Percentiles rank a stretch among this genome's conserved stretches.
These are phyloP conservation scores for Solanum piurae DNA, from an alignment of 257 asterid species.

Conservation along the genomic window DNA sequence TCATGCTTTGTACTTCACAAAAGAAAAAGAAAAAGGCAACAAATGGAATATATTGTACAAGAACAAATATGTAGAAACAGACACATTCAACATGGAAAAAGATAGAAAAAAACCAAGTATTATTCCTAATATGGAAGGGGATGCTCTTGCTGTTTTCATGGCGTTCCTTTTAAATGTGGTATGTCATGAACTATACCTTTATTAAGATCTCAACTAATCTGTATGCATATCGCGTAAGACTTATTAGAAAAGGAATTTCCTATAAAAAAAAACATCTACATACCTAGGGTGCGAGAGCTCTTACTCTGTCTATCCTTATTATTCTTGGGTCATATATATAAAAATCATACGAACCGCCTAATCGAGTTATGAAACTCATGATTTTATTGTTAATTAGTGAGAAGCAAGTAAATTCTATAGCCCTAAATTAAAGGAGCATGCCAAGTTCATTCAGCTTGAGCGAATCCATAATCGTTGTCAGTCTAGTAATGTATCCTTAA, in stretches of 20 bases:
- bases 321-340: not conserved
- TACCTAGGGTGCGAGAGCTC: not conserved
- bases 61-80: constrained; percentile 24
- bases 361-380: no score
- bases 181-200: not conserved
- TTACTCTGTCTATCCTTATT: not conserved
- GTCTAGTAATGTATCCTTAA: not conserved
- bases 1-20: constrained; percentile 30
- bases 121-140: constrained; percentile 33
- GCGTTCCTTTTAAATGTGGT: constrained; percentile 37
- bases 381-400: not conserved
- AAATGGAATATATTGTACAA: constrained; percentile 17
- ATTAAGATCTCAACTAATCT: no score
- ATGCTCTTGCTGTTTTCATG: constrained; percentile 29
- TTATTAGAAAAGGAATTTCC: not conserved
- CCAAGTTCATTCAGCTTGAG: not conserved
- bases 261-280: not conserved
- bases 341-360: not conserved
- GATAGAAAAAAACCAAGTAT: constrained; percentile 17
- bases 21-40: not conserved
- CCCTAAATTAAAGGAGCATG: not conserved
- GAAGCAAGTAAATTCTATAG: not conserved
- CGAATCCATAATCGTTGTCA: no score
- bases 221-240: not conserved
- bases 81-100: constrained; percentile 14